Evolutionary conservation across 106 monocot species (phyloP).

Genomic region (Allium sativum): DNA sequence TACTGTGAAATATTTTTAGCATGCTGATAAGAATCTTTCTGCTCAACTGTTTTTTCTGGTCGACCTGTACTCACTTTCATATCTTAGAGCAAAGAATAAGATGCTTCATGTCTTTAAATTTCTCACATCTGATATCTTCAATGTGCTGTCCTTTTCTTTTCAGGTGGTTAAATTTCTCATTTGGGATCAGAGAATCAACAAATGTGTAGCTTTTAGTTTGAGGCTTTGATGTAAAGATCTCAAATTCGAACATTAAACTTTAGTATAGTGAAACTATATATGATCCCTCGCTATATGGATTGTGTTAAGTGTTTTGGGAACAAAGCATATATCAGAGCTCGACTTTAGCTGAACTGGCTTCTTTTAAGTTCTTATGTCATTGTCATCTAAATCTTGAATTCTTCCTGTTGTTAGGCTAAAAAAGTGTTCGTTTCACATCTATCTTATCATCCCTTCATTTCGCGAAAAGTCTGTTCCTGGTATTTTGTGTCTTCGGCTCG

Average conservation of each 20-base stretch:
- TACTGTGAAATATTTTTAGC: background rate
- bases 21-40: constrained; percentile 3
- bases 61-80: background rate
- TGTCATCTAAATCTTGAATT: background rate
- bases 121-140: background rate
- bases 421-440: background rate
- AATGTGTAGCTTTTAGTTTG: background rate
- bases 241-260: background rate
- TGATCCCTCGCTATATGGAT: background rate
- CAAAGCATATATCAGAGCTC: background rate
- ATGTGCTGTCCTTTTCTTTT: constrained; percentile 6
- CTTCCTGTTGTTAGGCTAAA: too few relatives aligned
- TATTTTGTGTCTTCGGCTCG: background rate
- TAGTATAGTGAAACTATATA: background rate
- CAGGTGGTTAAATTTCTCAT: background rate
- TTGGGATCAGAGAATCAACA: background rate
- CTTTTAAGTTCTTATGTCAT: background rate
- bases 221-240: constrained; percentile 1
- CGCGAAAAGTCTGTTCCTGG: background rate
- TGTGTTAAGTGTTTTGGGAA: background rate
- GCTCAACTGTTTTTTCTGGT: constrained; percentile 1
- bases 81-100: background rate
- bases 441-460: background rate
- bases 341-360: background rate
- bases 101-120: constrained; percentile 2